Percentiles rank a stretch among this genome's conserved stretches.
Conservation (phyloP, 306 rosid species). For the Vigna reflexopilosa region DNA sequence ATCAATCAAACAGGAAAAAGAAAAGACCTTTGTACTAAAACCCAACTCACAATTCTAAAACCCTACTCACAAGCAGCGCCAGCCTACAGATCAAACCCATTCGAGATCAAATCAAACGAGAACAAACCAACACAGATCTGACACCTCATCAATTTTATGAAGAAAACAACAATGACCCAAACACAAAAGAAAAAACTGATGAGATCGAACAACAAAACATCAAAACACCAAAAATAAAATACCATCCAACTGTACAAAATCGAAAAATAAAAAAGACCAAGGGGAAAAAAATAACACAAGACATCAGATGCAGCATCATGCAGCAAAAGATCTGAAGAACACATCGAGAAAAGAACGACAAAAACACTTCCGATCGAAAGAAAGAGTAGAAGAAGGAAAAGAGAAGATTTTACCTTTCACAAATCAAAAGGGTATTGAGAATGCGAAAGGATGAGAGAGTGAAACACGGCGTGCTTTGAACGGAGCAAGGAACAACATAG, state of each 20-base stretch:
- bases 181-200: not conserved
- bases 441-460: conserved; percentile 38
- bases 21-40: not conserved
- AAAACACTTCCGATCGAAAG: conserved; percentile 23
- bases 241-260: not conserved
- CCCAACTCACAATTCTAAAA: not conserved
- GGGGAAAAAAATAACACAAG: not conserved
- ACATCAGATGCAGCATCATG: not conserved
- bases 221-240: not conserved
- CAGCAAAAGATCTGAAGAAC: conserved; percentile 6
- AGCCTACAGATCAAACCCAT: conserved; percentile 28
- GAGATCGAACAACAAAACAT: not conserved
- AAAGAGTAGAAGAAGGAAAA: not conserved
- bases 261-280: rapidly evolving
- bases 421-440: conserved; percentile 21
- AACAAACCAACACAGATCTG: conserved; percentile 21
- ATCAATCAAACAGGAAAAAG: not conserved
- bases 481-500: not conserved
- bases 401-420: conserved; percentile 42
- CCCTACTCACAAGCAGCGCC: not conserved
- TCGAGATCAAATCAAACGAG: conserved; percentile 1
- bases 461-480: conserved; percentile 44
- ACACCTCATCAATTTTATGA: not conserved
- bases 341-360: not conserved
- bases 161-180: not conserved